Percentiles rank a stretch among this genome's conserved stretches.
phyloP scores from a whole-genome alignment of 2,329 filamentous ascomycete genomes.

The Ascomycota sp. region DNA sequence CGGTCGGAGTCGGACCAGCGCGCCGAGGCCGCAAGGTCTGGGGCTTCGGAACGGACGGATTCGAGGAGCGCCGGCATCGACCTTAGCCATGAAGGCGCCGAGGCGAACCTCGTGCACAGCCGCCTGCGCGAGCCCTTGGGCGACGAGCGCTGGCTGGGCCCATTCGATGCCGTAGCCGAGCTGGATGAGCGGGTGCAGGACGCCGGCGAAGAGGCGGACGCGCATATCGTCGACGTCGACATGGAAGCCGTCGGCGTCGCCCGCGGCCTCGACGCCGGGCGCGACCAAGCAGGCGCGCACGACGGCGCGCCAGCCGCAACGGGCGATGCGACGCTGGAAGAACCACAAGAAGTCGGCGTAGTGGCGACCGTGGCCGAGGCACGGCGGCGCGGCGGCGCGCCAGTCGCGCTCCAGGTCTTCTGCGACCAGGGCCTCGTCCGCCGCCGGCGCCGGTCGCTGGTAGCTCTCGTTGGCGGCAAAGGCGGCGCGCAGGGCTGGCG shows the following conservation, averaged over 20 bases:
- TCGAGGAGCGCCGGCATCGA: conserved; percentile 42
- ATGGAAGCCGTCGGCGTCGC: no score
- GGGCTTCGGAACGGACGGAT: conserved; percentile 28
- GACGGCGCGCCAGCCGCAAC: conserved; percentile 35
- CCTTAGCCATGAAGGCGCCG: conserved; percentile 27
- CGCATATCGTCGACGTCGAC: no score
- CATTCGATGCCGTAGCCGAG: conserved; percentile 74
- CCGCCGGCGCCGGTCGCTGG: conserved; percentile 27
- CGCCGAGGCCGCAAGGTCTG: conserved; percentile 33
- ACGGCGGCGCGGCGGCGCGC: conserved; percentile 27
- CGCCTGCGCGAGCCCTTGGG: conserved; percentile 59
- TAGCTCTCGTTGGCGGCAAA: conserved; percentile 47
- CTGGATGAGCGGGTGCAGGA: conserved; percentile 68
- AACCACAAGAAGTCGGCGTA: conserved; percentile 61
- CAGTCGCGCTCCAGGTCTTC: conserved; percentile 33
- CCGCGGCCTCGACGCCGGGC: no score
- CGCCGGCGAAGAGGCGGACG: conserved; percentile 43
- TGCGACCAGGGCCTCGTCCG: conserved; percentile 28
- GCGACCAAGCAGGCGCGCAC: no score
- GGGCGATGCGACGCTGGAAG: conserved; percentile 54
- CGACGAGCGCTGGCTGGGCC: conserved; percentile 59
- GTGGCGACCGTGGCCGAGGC: conserved; percentile 38
- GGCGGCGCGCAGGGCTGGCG: conserved; percentile 35
- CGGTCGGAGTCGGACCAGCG: conserved; percentile 35
- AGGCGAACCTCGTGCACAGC: conserved; percentile 45